These are phyloP conservation scores for Trichoderma asperellum DNA, from an alignment of 2,329 filamentous ascomycete species.

Conservation along the genomic window DNA sequence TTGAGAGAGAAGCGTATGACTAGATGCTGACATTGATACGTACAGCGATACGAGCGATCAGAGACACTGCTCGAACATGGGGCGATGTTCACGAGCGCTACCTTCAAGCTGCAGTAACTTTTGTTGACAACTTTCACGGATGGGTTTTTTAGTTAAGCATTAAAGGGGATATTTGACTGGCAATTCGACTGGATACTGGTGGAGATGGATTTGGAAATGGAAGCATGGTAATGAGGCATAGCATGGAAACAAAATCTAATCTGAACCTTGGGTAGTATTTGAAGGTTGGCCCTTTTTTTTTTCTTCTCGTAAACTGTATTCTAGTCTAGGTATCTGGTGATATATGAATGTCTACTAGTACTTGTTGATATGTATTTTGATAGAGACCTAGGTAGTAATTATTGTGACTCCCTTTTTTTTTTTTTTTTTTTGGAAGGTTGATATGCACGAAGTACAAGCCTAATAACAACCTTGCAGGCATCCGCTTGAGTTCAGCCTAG, in stretches of 20 bases:
- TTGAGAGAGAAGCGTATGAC: background rate
- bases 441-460: background rate
- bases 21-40: constrained; percentile 22
- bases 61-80: constrained; percentile 75
- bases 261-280: background rate
- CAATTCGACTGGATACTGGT: background rate
- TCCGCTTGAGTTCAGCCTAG: constrained; percentile 1
- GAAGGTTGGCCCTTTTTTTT: background rate
- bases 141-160: constrained; percentile 51
- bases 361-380: background rate
- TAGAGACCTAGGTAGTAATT: background rate
- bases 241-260: background rate
- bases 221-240: background rate
- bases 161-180: background rate
- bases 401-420: background rate
- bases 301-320: background rate
- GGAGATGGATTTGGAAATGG: background rate
- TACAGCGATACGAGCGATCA: constrained; percentile 71
- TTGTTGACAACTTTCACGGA: constrained; percentile 72
- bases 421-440: no score
- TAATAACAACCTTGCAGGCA: background rate
- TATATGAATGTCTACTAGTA: background rate
- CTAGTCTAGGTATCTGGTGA: background rate
- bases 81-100: constrained; percentile 69
- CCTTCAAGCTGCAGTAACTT: constrained; percentile 69